Evolutionary conservation across 805 yeast species (phyloP).

Genomic region (Naumovozyma baii): DNA sequence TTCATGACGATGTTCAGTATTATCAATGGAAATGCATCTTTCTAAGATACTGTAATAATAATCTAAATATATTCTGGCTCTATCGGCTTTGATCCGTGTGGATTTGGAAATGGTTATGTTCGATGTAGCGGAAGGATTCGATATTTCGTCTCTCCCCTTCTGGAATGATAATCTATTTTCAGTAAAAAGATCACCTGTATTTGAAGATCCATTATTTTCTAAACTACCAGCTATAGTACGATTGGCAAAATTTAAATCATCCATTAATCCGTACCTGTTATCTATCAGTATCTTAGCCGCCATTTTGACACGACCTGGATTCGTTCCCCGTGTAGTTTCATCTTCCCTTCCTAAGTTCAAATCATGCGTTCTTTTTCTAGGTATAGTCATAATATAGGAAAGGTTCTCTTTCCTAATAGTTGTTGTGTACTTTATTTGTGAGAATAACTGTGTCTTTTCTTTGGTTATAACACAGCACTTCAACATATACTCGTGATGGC

Average conservation of each 20-base stretch:
- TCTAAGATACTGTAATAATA: conserved; percentile 42
- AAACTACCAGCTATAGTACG: background rate
- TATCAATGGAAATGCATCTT: conserved; percentile 28
- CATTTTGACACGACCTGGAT: conserved; percentile 11
- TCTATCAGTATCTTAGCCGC: conserved; percentile 22
- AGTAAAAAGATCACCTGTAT: background rate
- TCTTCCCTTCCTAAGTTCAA: background rate
- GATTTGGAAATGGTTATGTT: conserved; percentile 9
- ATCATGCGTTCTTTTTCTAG: background rate
- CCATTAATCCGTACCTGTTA: conserved; percentile 24
- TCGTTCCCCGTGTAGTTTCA: background rate
- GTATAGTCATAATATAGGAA: background rate
- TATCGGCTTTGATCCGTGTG: conserved; percentile 24
- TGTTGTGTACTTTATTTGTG: too few relatives aligned
- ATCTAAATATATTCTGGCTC: conserved; percentile 32
- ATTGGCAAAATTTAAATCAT: conserved; percentile 21
- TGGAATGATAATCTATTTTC: background rate
- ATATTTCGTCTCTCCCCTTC: background rate
- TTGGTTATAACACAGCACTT: too few relatives aligned
- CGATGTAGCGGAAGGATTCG: background rate
- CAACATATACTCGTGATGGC: too few relatives aligned
- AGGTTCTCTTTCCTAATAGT: too few relatives aligned
- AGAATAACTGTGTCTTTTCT: too few relatives aligned
- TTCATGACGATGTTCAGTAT: conserved; percentile 26
- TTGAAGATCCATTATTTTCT: background rate